Conservation (phyloP, 768 basidiomycete genomes). For the Infundibulicybe gibba region DNA sequence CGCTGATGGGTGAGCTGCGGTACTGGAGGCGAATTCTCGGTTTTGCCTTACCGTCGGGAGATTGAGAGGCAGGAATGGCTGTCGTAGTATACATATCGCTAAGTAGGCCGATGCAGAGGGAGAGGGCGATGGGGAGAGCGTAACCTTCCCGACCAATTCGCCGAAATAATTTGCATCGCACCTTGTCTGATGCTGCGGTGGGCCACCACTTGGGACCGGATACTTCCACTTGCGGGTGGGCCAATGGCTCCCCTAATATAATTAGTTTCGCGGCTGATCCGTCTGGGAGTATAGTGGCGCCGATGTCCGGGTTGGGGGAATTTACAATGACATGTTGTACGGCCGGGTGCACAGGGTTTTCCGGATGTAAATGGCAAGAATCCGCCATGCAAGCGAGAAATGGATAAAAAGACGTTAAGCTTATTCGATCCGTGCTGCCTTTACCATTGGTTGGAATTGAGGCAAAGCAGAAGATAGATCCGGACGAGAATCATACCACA, state of each 20-base stretch:
- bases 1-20: slow-evolving; percentile 25
- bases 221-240: slow-evolving; percentile 4
- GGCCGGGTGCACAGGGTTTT: slow-evolving; percentile 18
- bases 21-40: slow-evolving; percentile 22
- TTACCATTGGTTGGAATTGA: not conserved
- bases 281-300: slow-evolving; percentile 16
- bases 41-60: slow-evolving; percentile 12
- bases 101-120: slow-evolving; percentile 29
- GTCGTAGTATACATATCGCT: slow-evolving; percentile 37
- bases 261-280: slow-evolving; percentile 19
- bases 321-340: slow-evolving; percentile 22
- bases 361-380: slow-evolving; percentile 9
- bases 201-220: slow-evolving; percentile 15
- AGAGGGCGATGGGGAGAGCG: slow-evolving; percentile 26
- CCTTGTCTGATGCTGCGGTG: slow-evolving; percentile 12
- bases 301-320: slow-evolving; percentile 14
- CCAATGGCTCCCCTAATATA: slow-evolving; percentile 20
- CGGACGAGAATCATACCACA: slow-evolving; percentile 19
- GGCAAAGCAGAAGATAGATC: not conserved
- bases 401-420: slow-evolving; percentile 27
- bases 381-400: slow-evolving; percentile 24
- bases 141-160: slow-evolving; percentile 30
- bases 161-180: slow-evolving; percentile 24
- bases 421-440: slow-evolving; percentile 33
- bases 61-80: slow-evolving; percentile 8